Base-by-base conservation (phyloP, 1,284 basidiomycete genomes). In the Marasmius oreades region DNA sequence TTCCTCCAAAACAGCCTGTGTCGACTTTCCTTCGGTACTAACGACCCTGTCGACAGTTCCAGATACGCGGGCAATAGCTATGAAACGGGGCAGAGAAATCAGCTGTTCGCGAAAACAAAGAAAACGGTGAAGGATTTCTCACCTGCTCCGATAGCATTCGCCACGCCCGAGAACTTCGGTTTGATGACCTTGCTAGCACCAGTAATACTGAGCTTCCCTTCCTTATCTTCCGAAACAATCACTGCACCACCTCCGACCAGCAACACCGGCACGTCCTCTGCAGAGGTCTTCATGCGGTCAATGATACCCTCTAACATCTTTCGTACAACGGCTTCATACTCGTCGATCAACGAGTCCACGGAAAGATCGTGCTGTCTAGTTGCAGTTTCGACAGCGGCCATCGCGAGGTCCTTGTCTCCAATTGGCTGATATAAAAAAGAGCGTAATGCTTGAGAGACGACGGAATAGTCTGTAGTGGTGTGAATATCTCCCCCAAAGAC, bases 81-180 rank as follows among this genome's bases (percentile, higher is more conserved):
- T 28, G 33, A 1, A 14, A 46, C 24, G 11, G n/a, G 51, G 16
- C 6, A 26, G 22, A n/a, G n/a, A 26, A 24, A 22, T 36, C 6
- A 10, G 23, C 12, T 45, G 37, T 5, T 14, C n/a, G n/a, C n/a
- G 12, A 22, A n/a, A 33, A 2, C 33, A 39, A 12, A 34, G 28
- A 20, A 42, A 20, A 26, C 14, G 34, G 12, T 20, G 43, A 11
- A 44, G 65, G 22, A n/a, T n/a, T 72, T 71, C 67, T 74, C 75
- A 44, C 78, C 79, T 37, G 79, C 78, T 14, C 83, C 82, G 8
- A 85, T 81, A 1, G 83, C 84, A 52, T 85, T 85, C 7, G 84
- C 84, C 16, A 82, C 80, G 46, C 77, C 75, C 54, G 73, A 79
- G 66, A 76, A 77, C 0, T 77, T 77, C 31, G 82, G 79, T 12